phyloP scores from a whole-genome alignment of 495 filamentous ascomycete genomes.

The Talaromyces nanjingensis region DNA sequence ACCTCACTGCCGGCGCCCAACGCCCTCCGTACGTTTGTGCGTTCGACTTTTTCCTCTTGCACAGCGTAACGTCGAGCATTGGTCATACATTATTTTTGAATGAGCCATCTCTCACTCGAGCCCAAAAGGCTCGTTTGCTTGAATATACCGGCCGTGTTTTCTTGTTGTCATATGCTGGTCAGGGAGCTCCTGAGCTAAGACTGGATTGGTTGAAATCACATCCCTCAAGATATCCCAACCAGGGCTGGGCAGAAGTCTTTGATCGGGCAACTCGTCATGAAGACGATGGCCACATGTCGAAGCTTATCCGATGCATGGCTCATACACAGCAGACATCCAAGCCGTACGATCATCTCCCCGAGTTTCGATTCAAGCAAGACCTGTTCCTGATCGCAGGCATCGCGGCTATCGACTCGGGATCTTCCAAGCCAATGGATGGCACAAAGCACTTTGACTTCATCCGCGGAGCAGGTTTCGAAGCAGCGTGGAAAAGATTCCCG shows the following conservation, averaged over 20 bases:
- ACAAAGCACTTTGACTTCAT: constrained; percentile 13
- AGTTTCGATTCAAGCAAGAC: constrained; percentile 15
- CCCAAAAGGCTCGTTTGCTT: constrained; percentile 12
- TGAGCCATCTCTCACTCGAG: constrained; percentile 10
- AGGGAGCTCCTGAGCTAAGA: constrained; percentile 12
- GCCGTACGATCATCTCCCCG: constrained; percentile 13
- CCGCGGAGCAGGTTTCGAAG: constrained; percentile 7
- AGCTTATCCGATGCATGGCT: constrained; percentile 11
- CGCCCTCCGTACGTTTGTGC: constrained; percentile 11
- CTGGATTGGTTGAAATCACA: constrained; percentile 13
- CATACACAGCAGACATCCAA: constrained; percentile 11
- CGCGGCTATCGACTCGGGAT: constrained; percentile 13
- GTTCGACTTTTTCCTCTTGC: constrained; percentile 15
- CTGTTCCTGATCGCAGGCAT: constrained; percentile 14
- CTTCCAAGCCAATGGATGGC: constrained; percentile 12
- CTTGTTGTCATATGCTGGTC: constrained; percentile 11
- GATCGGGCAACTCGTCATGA: constrained; percentile 11
- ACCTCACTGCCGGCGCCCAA: constrained; percentile 9
- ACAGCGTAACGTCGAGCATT: constrained; percentile 11
- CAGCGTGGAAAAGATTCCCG: constrained; percentile 13
- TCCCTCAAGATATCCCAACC: constrained; percentile 8
- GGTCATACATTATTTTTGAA: constrained; percentile 4
- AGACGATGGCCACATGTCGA: constrained; percentile 16
- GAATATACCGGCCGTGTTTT: constrained; percentile 13
- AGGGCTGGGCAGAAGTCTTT: constrained; percentile 11